Percentiles rank a stretch among this genome's conserved stretches.
Evolutionary conservation across 2,329 filamentous ascomycete genomes (phyloP).

Genomic region (Lecanosticta acicola): DNA sequence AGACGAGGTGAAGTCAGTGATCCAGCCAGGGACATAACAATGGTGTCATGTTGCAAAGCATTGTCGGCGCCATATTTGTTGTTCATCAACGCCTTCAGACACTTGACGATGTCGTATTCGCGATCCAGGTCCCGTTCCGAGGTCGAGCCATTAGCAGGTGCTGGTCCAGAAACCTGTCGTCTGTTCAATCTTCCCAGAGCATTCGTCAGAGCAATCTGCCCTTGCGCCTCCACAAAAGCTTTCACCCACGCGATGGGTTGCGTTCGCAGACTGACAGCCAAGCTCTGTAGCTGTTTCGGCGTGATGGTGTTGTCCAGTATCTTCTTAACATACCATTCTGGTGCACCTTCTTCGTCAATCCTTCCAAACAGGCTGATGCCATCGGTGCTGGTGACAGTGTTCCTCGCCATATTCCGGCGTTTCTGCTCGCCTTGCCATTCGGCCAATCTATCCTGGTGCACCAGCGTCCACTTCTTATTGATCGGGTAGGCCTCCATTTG

Average conservation of each 20-base stretch:
- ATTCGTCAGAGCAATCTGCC: conserved; percentile 91
- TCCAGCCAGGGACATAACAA: conserved; percentile 79
- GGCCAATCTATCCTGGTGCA: conserved; percentile 88
- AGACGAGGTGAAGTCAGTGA: conserved; percentile 84
- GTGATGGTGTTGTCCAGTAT: conserved; percentile 95
- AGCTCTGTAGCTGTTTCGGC: conserved; percentile 81
- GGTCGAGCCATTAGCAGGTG: conserved; percentile 53
- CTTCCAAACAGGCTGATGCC: conserved; percentile 63
- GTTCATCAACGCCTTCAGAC: conserved; percentile 95
- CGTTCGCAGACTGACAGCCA: conserved; percentile 90
- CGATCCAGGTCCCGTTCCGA: conserved; percentile 78
- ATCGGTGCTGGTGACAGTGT: conserved; percentile 55
- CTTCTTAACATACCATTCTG: conserved; percentile 96
- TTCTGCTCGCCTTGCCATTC: conserved; percentile 95
- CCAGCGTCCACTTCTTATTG: conserved; percentile 93
- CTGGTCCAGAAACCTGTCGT: conserved; percentile 68
- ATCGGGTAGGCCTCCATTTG: conserved; percentile 96
- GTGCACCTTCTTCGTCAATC: conserved; percentile 89
- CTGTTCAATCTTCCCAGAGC: conserved; percentile 91
- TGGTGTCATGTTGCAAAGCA: conserved; percentile 81
- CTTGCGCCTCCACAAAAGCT: conserved; percentile 93
- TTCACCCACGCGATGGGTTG: conserved; percentile 97
- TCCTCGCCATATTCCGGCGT: conserved; percentile 66
- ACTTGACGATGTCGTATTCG: conserved; percentile 97
- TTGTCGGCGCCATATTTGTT: conserved; percentile 99